Percentiles rank a stretch among this genome's conserved stretches.
phyloP scores from a whole-genome alignment of 306 rosid species.

The Lagenaria siceraria region DNA sequence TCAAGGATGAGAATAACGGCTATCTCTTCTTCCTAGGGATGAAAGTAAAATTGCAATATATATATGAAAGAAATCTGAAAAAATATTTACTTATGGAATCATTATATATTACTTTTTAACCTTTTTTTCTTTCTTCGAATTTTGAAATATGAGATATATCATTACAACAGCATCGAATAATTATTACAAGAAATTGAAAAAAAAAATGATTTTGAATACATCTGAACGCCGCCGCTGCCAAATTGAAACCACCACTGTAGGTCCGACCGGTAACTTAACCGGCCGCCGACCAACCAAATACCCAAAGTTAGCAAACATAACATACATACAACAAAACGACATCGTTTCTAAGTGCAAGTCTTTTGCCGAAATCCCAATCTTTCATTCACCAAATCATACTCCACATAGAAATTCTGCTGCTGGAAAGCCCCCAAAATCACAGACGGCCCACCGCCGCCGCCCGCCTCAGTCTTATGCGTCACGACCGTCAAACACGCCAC shows the following conservation, averaged over 20 bases:
- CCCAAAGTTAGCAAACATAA: not conserved
- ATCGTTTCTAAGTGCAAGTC: conserved; percentile 19
- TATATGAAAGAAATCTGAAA: not conserved
- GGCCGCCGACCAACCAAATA: not conserved
- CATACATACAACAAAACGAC: not conserved
- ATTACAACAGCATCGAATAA: not conserved
- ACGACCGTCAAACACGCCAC: conserved; percentile 52
- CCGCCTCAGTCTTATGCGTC: conserved; percentile 12
- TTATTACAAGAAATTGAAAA: not conserved
- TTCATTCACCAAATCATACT: conserved; percentile 56
- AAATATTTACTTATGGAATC: not conserved
- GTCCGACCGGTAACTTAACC: not conserved
- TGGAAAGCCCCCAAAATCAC: conserved; percentile 64
- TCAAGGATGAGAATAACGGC: not conserved
- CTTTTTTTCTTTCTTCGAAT: not conserved
- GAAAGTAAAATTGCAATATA: not conserved
- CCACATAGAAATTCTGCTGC: conserved; percentile 67
- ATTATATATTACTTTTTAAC: not conserved
- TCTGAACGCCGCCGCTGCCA: not conserved
- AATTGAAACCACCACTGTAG: not conserved
- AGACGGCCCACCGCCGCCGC: conserved; percentile 41
- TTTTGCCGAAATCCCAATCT: conserved; percentile 53
- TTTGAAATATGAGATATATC: not conserved
- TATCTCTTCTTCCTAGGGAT: not conserved
- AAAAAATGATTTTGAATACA: not conserved